Conservation (phyloP, 2,329 filamentous ascomycete genomes). For the Phaeoacremonium minimum region DNA sequence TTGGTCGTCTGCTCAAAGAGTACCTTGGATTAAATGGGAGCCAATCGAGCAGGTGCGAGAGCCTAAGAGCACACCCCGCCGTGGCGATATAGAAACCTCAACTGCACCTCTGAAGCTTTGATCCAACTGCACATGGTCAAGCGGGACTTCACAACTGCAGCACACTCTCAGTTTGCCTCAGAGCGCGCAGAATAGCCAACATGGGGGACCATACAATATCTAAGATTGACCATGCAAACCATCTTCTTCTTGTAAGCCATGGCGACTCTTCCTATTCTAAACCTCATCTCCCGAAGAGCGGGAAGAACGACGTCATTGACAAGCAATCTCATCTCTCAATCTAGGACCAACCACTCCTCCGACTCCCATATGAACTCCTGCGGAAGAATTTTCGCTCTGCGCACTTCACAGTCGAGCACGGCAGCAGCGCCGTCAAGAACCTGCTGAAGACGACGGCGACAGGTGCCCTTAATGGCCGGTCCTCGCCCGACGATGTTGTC, state of each 20-base stretch:
- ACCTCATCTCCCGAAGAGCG: too few relatives aligned
- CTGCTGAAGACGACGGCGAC: slow-evolving; percentile 61
- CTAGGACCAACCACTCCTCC: slow-evolving; percentile 90
- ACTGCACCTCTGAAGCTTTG: too few relatives aligned
- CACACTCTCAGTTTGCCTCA: too few relatives aligned
- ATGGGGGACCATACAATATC: slow-evolving; percentile 61
- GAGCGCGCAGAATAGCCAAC: too few relatives aligned
- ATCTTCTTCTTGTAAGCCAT: slow-evolving; percentile 64
- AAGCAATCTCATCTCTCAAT: slow-evolving; percentile 3
- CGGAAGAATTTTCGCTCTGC: slow-evolving; percentile 91
- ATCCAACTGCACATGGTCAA: too few relatives aligned
- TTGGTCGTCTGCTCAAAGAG: too few relatives aligned
- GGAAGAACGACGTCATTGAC: background rate
- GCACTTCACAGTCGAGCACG: slow-evolving; percentile 71
- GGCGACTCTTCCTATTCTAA: background rate
- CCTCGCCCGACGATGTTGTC: slow-evolving; percentile 67
- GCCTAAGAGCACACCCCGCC: too few relatives aligned
- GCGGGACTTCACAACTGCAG: too few relatives aligned
- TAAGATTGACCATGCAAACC: slow-evolving; percentile 69
- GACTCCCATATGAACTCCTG: slow-evolving; percentile 86
- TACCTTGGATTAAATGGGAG: too few relatives aligned
- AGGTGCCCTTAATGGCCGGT: slow-evolving; percentile 59
- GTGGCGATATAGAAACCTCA: too few relatives aligned
- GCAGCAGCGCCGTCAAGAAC: slow-evolving; percentile 58
- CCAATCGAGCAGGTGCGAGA: too few relatives aligned